Percentiles rank a stretch among this genome's conserved stretches.
These are phyloP conservation scores for Lactifluus piperatus DNA, from an alignment of 768 basidiomycete genomes.

Conservation along the genomic window DNA sequence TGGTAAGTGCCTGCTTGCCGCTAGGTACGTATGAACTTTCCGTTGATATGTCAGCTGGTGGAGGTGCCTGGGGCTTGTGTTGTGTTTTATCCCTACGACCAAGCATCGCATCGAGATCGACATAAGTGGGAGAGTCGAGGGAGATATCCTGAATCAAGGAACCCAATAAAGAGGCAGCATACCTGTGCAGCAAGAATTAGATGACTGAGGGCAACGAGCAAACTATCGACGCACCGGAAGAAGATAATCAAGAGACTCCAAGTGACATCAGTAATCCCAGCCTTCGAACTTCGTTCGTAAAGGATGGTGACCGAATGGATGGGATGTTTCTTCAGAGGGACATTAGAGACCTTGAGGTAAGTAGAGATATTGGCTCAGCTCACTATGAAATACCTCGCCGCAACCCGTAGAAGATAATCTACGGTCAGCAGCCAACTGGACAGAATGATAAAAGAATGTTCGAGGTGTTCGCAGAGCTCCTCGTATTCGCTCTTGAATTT, in stretches of 20 bases:
- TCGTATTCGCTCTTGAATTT: constrained; percentile 9
- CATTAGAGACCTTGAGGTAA: not conserved
- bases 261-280: not conserved
- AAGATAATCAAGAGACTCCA: not conserved
- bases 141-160: not conserved
- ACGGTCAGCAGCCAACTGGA: not conserved
- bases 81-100: not conserved
- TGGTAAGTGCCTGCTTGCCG: not conserved
- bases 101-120: not conserved
- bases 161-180: not conserved
- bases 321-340: not conserved
- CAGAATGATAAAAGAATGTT: not conserved
- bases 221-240: not conserved
- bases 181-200: not conserved
- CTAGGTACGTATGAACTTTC: not conserved
- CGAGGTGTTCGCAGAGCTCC: constrained; percentile 9
- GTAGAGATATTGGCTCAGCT: not conserved
- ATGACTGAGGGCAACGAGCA: not conserved
- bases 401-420: not conserved
- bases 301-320: not conserved
- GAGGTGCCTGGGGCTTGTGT: not conserved
- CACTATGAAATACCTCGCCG: not conserved
- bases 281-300: not conserved
- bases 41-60: not conserved
- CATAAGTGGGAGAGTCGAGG: not conserved